Percentiles rank a stretch among this genome's conserved stretches.
Evolutionary conservation across 2,329 filamentous ascomycete genomes (phyloP).

Genomic region (Aspergillus melleus): DNA sequence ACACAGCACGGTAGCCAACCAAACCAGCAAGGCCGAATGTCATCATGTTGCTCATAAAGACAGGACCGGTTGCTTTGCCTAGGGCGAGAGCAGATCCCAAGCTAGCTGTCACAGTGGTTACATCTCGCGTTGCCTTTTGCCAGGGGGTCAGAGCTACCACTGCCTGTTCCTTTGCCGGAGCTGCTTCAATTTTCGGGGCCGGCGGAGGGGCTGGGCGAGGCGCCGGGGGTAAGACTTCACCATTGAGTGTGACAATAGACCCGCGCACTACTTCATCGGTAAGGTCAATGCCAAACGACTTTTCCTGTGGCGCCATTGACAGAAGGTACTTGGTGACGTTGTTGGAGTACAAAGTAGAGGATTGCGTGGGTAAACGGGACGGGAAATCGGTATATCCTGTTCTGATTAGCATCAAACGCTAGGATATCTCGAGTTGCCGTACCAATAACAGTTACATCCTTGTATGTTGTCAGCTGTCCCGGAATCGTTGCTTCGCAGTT

Average conservation of each 20-base stretch:
- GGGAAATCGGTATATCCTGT: constrained; percentile 81
- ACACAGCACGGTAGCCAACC: constrained; percentile 85
- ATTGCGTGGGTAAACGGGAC: constrained; percentile 82
- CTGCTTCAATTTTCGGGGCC: constrained; percentile 49
- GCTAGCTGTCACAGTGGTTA: constrained; percentile 70
- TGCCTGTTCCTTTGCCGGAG: constrained; percentile 54
- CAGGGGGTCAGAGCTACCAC: constrained; percentile 73
- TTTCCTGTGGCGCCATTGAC: constrained; percentile 75
- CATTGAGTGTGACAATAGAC: constrained; percentile 77
- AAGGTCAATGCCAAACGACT: constrained; percentile 76
- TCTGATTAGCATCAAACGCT: not conserved
- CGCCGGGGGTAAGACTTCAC: constrained; percentile 72
- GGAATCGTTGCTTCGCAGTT: constrained; percentile 82
- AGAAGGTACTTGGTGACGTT: constrained; percentile 88
- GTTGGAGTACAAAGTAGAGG: constrained; percentile 88
- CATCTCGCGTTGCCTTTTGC: constrained; percentile 76
- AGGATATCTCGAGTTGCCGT: constrained; percentile 24
- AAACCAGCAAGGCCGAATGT: constrained; percentile 81
- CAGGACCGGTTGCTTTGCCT: constrained; percentile 75
- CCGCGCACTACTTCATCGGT: constrained; percentile 83
- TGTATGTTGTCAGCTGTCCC: constrained; percentile 68
- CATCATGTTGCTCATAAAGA: constrained; percentile 87
- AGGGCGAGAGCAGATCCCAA: constrained; percentile 75
- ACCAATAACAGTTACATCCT: constrained; percentile 84
- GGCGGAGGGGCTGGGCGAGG: constrained; percentile 66